Evolutionary conservation across 371 early-diverging fungal genomes (phyloP).

Genomic region (Nematocida sp.): DNA sequence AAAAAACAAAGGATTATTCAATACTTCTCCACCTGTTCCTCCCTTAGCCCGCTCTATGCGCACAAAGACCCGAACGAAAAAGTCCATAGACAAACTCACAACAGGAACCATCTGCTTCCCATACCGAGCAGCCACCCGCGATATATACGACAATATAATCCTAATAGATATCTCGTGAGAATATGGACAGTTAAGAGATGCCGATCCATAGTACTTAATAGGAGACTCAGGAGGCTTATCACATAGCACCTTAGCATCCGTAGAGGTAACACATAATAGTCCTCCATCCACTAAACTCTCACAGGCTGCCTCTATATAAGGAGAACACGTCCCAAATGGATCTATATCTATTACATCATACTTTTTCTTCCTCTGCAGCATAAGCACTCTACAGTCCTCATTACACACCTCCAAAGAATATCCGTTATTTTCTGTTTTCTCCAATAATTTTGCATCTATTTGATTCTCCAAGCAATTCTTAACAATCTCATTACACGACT

Average conservation of each 20-base stretch:
- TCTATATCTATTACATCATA: constrained; percentile 72
- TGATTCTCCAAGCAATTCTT: constrained; percentile 80
- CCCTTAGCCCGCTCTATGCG: constrained; percentile 76
- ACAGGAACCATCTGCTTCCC: constrained; percentile 80
- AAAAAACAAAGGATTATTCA: constrained; percentile 47
- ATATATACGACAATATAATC: constrained; percentile 77
- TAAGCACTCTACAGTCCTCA: constrained; percentile 64
- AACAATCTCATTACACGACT: constrained; percentile 82
- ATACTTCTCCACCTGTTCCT: constrained; percentile 70
- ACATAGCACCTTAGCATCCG: constrained; percentile 91
- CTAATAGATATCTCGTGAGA: constrained; percentile 69
- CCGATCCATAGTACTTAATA: constrained; percentile 77
- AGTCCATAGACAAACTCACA: constrained; percentile 88
- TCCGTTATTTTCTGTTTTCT: not conserved
- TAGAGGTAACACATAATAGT: constrained; percentile 92
- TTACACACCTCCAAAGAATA: constrained; percentile 53
- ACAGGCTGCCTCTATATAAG: constrained; percentile 89
- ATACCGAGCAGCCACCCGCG: constrained; percentile 79
- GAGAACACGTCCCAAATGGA: constrained; percentile 91
- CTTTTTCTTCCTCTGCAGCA: constrained; percentile 53
- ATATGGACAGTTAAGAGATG: constrained; percentile 54
- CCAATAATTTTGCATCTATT: constrained; percentile 18
- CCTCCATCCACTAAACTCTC: constrained; percentile 84
- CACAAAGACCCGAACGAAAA: constrained; percentile 93
- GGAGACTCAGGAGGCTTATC: constrained; percentile 73